Conservation (phyloP, 495 filamentous ascomycete genomes). For the Cryomyces minteri region DNA sequence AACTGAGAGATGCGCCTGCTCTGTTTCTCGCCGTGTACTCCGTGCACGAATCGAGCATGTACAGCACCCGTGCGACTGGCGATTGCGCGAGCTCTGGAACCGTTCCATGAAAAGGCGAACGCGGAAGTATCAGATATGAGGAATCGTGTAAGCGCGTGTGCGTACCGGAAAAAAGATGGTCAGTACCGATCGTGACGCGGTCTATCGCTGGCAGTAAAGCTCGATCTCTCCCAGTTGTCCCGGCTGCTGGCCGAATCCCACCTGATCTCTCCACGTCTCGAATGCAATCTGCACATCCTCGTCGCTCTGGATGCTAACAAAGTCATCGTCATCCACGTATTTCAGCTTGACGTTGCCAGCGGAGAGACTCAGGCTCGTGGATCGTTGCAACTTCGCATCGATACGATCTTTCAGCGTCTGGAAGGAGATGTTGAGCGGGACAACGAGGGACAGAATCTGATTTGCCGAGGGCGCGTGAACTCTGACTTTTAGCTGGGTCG, state of each 20-base stretch:
- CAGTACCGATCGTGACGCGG: neutral
- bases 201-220: constrained; percentile 41
- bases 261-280: constrained; percentile 71
- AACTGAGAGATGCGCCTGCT: too few relatives aligned
- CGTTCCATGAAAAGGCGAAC: too few relatives aligned
- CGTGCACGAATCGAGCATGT: too few relatives aligned
- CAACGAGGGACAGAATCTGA: constrained; percentile 81
- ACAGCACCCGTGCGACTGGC: too few relatives aligned
- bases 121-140: too few relatives aligned
- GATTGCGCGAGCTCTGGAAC: too few relatives aligned
- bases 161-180: too few relatives aligned
- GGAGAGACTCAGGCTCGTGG: constrained; percentile 62
- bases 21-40: too few relatives aligned
- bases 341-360: constrained; percentile 61
- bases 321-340: constrained; percentile 88
- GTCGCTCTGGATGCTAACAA: constrained; percentile 79
- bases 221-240: constrained; percentile 72
- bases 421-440: constrained; percentile 81
- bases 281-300: constrained; percentile 92
- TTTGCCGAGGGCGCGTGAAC: constrained; percentile 65
- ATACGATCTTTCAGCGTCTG: constrained; percentile 90
- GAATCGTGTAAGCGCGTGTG: too few relatives aligned
- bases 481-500: constrained; percentile 77
- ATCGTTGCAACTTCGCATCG: constrained; percentile 76
- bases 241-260: constrained; percentile 38